Conservation (phyloP, 768 basidiomycete genomes). For the Postia placenta region DNA sequence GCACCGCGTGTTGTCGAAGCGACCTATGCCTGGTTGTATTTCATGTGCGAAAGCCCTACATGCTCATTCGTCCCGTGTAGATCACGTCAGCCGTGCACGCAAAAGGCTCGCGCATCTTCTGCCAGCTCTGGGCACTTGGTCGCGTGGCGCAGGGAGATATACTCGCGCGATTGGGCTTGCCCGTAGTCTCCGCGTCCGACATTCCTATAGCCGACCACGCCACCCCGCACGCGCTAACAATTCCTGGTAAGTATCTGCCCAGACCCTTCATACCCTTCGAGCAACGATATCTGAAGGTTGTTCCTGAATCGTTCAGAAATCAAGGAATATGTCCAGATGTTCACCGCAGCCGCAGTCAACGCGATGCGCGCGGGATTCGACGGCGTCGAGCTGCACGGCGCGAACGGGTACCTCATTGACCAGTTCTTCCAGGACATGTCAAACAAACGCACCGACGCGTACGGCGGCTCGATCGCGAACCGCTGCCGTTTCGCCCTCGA, state of each 20-base stretch:
- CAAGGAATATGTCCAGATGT: constrained; percentile 9
- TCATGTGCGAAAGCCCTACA: neutral
- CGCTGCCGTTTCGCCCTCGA: constrained; percentile 39
- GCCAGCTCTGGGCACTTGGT: constrained; percentile 56
- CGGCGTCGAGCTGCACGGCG: constrained; percentile 23
- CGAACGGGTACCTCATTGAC: constrained; percentile 30
- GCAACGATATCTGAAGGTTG: too few relatives aligned
- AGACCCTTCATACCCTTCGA: too few relatives aligned
- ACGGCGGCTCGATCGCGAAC: constrained; percentile 41
- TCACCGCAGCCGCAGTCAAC: constrained; percentile 17
- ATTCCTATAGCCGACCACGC: constrained; percentile 14
- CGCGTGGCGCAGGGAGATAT: constrained; percentile 20
- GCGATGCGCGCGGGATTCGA: constrained; percentile 27
- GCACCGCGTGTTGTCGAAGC: too few relatives aligned
- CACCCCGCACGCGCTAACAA: constrained; percentile 19
- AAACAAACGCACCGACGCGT: constrained; percentile 42
- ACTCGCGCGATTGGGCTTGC: constrained; percentile 30
- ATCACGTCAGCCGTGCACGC: constrained; percentile 53
- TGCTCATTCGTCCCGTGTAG: constrained; percentile 19
- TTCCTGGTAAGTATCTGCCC: constrained; percentile 6
- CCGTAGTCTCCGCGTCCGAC: constrained; percentile 11
- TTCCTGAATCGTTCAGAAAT: neutral
- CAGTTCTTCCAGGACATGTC: constrained; percentile 34
- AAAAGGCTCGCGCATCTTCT: constrained; percentile 43
- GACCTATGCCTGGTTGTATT: too few relatives aligned